These are phyloP conservation scores for Alternaria hordeiaustralica DNA, from an alignment of 2,329 filamentous ascomycete genomes.

Conservation along the genomic window DNA sequence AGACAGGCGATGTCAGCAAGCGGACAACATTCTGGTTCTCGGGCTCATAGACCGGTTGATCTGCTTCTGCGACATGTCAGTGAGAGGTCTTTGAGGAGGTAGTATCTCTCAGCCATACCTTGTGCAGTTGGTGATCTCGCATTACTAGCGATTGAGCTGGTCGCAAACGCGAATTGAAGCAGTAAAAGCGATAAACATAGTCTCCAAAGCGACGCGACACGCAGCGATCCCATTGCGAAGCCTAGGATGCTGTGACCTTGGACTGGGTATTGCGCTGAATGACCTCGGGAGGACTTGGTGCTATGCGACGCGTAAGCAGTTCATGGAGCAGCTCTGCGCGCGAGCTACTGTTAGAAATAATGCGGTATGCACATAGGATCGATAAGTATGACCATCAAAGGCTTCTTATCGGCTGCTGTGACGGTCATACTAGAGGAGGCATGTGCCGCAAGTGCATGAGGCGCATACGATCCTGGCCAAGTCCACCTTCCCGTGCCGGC, in stretches of 20 bases:
- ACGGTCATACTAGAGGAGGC: slow-evolving; percentile 15
- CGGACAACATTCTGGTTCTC: slow-evolving; percentile 20
- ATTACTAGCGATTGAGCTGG: slow-evolving; percentile 9
- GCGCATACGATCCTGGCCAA: slow-evolving; percentile 22
- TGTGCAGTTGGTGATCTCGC: not conserved
- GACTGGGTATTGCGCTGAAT: not conserved
- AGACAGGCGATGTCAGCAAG: not conserved
- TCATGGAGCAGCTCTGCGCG: slow-evolving; percentile 11
- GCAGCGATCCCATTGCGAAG: not conserved
- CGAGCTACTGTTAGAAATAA: slow-evolving; percentile 15
- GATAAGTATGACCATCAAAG: slow-evolving; percentile 5
- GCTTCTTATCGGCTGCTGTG: not conserved
- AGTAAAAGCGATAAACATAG: slow-evolving; percentile 2
- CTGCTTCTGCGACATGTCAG: slow-evolving; percentile 13
- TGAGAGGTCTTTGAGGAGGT: not conserved
- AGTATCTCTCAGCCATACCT: slow-evolving; percentile 10
- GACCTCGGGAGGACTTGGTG: not conserved
- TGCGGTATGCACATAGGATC: slow-evolving; percentile 11
- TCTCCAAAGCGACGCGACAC: slow-evolving; percentile 10
- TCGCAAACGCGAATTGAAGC: slow-evolving; percentile 7
- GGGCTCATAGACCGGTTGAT: slow-evolving; percentile 17
- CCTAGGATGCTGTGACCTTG: not conserved
- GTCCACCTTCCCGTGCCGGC: slow-evolving; percentile 12
- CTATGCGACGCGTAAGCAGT: not conserved
- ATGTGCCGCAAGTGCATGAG: slow-evolving; percentile 19